These are phyloP conservation scores for Colletotrichum lupini DNA, from an alignment of 2,329 filamentous ascomycete species.

Conservation along the genomic window DNA sequence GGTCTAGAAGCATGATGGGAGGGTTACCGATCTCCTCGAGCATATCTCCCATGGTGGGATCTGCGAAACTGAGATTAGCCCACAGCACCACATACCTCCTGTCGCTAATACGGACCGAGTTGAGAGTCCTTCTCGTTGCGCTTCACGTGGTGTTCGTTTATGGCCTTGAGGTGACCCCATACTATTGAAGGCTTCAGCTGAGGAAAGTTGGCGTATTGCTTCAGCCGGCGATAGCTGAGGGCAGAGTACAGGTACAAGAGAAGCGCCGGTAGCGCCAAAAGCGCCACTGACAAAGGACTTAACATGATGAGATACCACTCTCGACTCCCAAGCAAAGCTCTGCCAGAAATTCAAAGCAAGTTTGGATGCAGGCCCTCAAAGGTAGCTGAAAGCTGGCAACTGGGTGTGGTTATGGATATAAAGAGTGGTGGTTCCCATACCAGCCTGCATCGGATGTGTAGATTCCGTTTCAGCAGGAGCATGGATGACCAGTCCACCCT, in stretches of 20 bases:
- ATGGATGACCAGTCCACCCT: background rate
- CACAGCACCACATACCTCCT: no score
- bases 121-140: conserved; percentile 9
- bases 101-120: conserved; percentile 3
- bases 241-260: conserved; percentile 19
- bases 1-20: conserved; percentile 47
- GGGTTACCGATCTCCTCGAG: conserved; percentile 45
- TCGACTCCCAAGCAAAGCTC: no score
- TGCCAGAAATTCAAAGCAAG: background rate
- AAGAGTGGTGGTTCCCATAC: background rate
- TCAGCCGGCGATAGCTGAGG: conserved; percentile 27
- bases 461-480: conserved; percentile 14
- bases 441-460: background rate
- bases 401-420: background rate
- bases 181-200: conserved; percentile 28
- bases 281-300: background rate
- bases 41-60: conserved; percentile 43
- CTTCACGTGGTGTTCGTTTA: conserved; percentile 2
- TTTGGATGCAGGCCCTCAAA: background rate
- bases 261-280: conserved; percentile 16
- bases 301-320: conserved; percentile 2
- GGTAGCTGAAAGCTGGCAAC: background rate
- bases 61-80: conserved; percentile 14
- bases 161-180: conserved; percentile 31
- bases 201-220: conserved; percentile 26